These are phyloP conservation scores for Neurospora hispaniola DNA, from an alignment of 495 filamentous ascomycete species.

Conservation along the genomic window DNA sequence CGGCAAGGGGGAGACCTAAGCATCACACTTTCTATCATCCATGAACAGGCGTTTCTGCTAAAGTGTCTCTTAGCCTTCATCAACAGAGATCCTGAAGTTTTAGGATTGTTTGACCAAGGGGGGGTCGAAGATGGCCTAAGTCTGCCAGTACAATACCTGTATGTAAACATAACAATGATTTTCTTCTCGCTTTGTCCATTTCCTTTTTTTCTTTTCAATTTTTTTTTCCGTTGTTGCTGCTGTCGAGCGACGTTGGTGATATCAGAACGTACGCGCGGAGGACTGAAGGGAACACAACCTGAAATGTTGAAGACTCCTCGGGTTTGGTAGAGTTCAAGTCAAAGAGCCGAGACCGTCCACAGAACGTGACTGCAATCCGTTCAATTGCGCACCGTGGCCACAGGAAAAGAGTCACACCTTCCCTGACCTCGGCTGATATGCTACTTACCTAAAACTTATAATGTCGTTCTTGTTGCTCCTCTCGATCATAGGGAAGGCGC, in stretches of 20 bases:
- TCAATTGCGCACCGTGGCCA: background rate
- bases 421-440: background rate
- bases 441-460: background rate
- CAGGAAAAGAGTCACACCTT: background rate
- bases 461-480: background rate
- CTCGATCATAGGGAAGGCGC: background rate
- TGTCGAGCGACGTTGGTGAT: too few species aligned
- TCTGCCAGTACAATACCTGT: background rate
- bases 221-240: too few species aligned
- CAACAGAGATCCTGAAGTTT: background rate
- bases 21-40: constrained; percentile 18
- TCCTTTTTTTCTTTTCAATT: too few species aligned
- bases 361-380: background rate
- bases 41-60: background rate
- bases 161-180: background rate
- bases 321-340: background rate
- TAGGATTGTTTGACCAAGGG: background rate
- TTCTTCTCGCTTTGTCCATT: too few species aligned
- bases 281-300: too few species aligned
- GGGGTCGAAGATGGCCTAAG: background rate
- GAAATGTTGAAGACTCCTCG: background rate
- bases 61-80: background rate
- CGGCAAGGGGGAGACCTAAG: constrained; percentile 6
- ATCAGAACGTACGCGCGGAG: too few species aligned
- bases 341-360: background rate